These are phyloP conservation scores for Nicotiana paniculata DNA, from an alignment of 257 asterid species.

Conservation along the genomic window DNA sequence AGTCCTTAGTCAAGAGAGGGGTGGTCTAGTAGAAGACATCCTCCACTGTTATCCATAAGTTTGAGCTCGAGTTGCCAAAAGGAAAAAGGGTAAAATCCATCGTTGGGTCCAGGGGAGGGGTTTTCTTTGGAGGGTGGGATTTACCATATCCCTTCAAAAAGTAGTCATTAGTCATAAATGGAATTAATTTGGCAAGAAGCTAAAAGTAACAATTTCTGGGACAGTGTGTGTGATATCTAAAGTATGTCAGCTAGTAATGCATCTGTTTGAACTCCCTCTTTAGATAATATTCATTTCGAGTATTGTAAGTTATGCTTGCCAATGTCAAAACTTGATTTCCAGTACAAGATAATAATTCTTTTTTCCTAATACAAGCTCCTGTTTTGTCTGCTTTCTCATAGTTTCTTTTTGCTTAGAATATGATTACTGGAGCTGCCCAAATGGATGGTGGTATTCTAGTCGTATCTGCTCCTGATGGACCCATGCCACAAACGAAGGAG, in stretches of 20 bases:
- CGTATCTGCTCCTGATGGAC: conserved; percentile 99
- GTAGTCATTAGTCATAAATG: neutral
- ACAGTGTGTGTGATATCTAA: neutral
- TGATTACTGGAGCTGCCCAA: conserved; percentile 99
- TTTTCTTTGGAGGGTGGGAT: neutral
- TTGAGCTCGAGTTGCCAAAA: neutral
- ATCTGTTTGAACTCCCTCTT: neutral
- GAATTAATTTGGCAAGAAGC: neutral
- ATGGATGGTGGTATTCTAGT: conserved; percentile 99
- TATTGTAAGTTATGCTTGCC: neutral
- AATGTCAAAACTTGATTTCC: neutral
- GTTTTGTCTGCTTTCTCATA: neutral
- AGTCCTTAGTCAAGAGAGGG: neutral
- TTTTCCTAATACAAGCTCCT: neutral
- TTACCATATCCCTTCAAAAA: neutral
- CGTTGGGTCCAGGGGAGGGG: neutral
- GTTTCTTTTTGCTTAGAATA: conserved; percentile 45
- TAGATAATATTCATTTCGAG: neutral
- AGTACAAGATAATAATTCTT: neutral
- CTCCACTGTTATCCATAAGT: neutral
- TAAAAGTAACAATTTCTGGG: neutral
- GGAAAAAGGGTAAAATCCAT: neutral
- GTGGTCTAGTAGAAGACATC: neutral
- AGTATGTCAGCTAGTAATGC: neutral
- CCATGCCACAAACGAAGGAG: conserved; percentile 99